Evolutionary conservation across 768 basidiomycete species (phyloP).

Genomic region (Lentinula sp.): DNA sequence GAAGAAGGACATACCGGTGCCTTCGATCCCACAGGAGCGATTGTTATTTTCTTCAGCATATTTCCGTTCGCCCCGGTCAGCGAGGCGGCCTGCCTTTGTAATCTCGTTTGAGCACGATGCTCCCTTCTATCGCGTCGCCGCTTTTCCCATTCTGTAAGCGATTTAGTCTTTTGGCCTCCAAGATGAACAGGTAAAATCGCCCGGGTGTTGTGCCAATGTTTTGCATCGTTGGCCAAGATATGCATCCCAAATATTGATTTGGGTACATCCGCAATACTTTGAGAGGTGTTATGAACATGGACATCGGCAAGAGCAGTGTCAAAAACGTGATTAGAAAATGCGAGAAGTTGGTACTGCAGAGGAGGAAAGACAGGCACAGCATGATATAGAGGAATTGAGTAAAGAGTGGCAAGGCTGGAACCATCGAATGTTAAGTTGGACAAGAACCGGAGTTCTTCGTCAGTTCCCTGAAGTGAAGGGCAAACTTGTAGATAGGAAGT

Average conservation of each 20-base stretch:
- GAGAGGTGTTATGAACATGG: constrained; percentile 11
- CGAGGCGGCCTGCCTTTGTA: constrained; percentile 57
- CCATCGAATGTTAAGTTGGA: neutral
- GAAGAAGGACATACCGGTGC: constrained; percentile 4
- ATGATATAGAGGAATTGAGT: neutral
- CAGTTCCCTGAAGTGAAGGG: neutral
- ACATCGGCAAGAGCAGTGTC: constrained; percentile 32
- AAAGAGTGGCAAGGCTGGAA: neutral
- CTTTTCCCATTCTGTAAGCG: constrained; percentile 27
- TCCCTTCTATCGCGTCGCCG: constrained; percentile 30
- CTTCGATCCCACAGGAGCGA: constrained; percentile 31
- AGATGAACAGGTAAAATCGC: constrained; percentile 48
- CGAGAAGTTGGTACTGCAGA: constrained; percentile 18
- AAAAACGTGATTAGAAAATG: constrained; percentile 34
- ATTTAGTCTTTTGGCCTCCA: constrained; percentile 35
- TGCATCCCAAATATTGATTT: constrained; percentile 32
- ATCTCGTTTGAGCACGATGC: constrained; percentile 52
- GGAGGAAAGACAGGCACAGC: neutral
- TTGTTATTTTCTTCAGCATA: constrained; percentile 45
- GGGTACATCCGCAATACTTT: constrained; percentile 11
- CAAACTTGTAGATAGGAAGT: neutral
- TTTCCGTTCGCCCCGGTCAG: constrained; percentile 58
- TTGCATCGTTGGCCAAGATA: constrained; percentile 39
- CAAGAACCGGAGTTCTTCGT: neutral
- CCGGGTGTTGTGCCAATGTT: constrained; percentile 55